These are phyloP conservation scores for Cymbopogon citratus DNA, from an alignment of 176 grass and related monocot genomes.

Conservation along the genomic window DNA sequence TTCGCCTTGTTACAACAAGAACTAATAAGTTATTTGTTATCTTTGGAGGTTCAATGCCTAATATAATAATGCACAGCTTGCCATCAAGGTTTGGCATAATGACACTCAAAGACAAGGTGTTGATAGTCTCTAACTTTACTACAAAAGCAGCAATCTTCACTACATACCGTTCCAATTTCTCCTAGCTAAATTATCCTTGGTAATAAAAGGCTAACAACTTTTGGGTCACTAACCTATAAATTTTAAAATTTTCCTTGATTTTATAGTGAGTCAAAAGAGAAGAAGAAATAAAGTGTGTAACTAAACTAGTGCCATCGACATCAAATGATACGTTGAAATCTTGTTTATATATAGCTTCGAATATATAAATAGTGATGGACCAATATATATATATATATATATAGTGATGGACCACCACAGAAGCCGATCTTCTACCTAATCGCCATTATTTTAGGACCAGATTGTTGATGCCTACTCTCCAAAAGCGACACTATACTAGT, in stretches of 20 bases:
- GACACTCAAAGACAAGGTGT: too few relatives aligned
- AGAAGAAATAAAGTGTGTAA: neutral
- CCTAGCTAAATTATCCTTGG: too few relatives aligned
- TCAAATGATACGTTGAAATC: conserved; percentile 18
- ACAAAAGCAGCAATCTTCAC: too few relatives aligned
- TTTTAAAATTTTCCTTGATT: too few relatives aligned
- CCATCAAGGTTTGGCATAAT: too few relatives aligned
- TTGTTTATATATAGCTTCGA: neutral
- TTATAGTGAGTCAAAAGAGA: neutral
- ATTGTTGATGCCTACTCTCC: neutral
- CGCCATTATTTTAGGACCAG: conserved; percentile 23
- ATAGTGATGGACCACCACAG: conserved; percentile 16
- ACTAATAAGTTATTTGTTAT: too few relatives aligned
- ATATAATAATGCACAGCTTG: too few relatives aligned
- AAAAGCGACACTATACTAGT: neutral
- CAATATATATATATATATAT: neutral
- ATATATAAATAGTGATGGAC: conserved; percentile 12
- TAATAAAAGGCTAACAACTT: neutral
- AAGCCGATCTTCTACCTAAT: conserved; percentile 26
- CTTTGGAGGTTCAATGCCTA: too few relatives aligned
- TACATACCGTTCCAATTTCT: too few relatives aligned
- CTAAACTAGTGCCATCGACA: neutral
- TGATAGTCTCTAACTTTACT: too few relatives aligned
- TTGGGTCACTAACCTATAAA: neutral
- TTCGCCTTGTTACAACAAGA: too few relatives aligned